Evolutionary conservation across 1,284 basidiomycete genomes (phyloP), one percentile per base, ranked within the genome.

Genomic region (Caloboletus firmus): DNA sequence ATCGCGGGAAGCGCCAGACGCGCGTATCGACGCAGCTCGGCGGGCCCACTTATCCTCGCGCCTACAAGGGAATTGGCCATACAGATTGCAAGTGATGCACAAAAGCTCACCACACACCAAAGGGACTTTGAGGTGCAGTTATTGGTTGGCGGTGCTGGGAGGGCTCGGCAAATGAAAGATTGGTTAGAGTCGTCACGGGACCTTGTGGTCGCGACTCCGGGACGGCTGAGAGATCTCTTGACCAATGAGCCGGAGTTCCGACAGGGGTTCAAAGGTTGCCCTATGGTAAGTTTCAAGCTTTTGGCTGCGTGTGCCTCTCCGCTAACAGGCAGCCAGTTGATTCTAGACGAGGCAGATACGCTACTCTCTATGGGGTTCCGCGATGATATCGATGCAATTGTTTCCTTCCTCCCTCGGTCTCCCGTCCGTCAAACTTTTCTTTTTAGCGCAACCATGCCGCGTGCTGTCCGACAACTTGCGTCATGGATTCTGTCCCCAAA

Each of bases 341-440:
- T 98, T 56, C 78, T 99, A 50, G 96, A 99, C 67, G 96, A 98
- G 73, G 95, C 95, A 11, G 97, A 99, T 71, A 96, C 93, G 0
- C 80, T 98, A 13, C 79, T 99, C 40, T 95, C 98, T 61, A 93
- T 98, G 89, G 96, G 96, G 61, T 99, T 99, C 84, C 83, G 90
- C 10, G 84, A 90, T 43, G 95, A 97, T 61, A 85, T 99, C 43
- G 83, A 93, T 36, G 81, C 79, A 1, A 95, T 98, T 64, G 75
- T 83, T 32, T 64, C 76, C 3, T 79, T 79, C 61, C 77, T 98
- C n/a, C 91, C 92, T 17, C 73, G 76, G 32, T 70, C 77, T 2
- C 80, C 84, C 0, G 71, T 85, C 53, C 84, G 95, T 20, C 93
- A 95, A 69, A 98, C 95, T 0, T 90, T 98, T 77, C 79, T 99